These are phyloP conservation scores for Carpinus viminea DNA, from an alignment of 306 rosid genomes.

Conservation along the genomic window DNA sequence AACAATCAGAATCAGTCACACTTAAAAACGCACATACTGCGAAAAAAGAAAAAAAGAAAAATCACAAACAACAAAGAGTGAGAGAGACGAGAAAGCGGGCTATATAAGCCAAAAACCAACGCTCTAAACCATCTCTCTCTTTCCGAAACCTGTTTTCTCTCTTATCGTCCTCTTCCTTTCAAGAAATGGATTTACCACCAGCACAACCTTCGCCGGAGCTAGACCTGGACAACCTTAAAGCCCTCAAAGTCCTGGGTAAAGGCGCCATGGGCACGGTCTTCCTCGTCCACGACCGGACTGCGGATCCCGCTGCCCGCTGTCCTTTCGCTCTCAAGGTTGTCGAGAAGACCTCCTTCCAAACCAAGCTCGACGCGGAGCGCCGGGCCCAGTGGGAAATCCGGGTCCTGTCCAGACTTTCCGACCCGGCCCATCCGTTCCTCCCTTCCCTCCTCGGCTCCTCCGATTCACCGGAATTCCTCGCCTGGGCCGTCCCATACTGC, in stretches of 20 bases:
- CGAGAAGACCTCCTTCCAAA: slow-evolving; percentile 52
- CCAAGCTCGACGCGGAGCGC: slow-evolving; percentile 70
- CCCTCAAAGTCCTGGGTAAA: slow-evolving; percentile 70
- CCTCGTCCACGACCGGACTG: slow-evolving; percentile 49
- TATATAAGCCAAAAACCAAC: slow-evolving; percentile 42
- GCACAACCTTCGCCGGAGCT: slow-evolving; percentile 50
- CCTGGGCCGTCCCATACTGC: slow-evolving; percentile 87
- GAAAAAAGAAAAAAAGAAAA: not conserved
- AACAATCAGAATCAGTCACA: not conserved
- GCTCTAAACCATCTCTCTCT: slow-evolving; percentile 15
- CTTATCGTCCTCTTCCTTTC: not conserved
- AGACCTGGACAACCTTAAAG: slow-evolving; percentile 51
- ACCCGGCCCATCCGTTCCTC: slow-evolving; percentile 58
- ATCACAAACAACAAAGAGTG: not conserved
- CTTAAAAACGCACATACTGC: not conserved
- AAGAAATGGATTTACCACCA: slow-evolving; percentile 42
- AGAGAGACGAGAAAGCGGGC: not conserved
- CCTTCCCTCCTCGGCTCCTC: slow-evolving; percentile 60
- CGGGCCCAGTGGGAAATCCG: slow-evolving; percentile 85
- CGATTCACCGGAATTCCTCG: slow-evolving; percentile 52
- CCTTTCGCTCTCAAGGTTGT: slow-evolving; percentile 80
- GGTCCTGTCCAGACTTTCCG: slow-evolving; percentile 60
- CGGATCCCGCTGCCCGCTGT: slow-evolving; percentile 29
- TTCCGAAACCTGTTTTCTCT: not conserved
- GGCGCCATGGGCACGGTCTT: slow-evolving; percentile 99